Percentiles rank a stretch among this genome's conserved stretches.
Conservation (phyloP, 129 eudicot species). For the Centaurea solstitialis region DNA sequence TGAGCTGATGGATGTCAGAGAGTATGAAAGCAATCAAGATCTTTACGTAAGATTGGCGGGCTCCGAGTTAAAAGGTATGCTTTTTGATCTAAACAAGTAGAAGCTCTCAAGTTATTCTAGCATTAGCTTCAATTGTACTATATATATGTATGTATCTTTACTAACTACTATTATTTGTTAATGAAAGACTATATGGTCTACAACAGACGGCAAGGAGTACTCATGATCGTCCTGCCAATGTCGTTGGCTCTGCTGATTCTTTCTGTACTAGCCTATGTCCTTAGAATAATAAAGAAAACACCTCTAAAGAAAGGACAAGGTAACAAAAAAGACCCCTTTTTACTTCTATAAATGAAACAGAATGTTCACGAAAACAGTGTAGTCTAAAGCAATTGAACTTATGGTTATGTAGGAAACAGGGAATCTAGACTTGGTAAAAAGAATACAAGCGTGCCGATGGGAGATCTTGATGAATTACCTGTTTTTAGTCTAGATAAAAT, state of each 20-base stretch:
- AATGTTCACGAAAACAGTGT: not conserved
- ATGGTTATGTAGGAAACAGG: slow-evolving; percentile 5
- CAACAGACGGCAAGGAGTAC: not conserved
- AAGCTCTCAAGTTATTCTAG: not conserved
- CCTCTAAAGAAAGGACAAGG: slow-evolving; percentile 8
- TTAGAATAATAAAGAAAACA: slow-evolving; percentile 3
- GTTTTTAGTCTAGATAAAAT: not conserved
- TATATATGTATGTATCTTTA: not conserved
- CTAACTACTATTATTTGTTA: not conserved
- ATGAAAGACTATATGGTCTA: not conserved
- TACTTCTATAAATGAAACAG: not conserved
- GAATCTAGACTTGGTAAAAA: not conserved
- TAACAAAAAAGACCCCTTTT: slow-evolving; percentile 1
- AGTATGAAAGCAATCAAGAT: slow-evolving; percentile 8
- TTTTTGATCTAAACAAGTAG: not conserved
- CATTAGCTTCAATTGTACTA: not conserved
- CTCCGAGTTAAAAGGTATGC: slow-evolving; percentile 27
- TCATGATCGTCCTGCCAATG: not conserved
- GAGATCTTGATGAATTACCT: slow-evolving; percentile 2
- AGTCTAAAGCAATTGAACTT: not conserved
- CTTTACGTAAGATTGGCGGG: slow-evolving; percentile 23
- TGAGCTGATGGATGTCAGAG: slow-evolving; percentile 17
- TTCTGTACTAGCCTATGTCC: slow-evolving; percentile 8
- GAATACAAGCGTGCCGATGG: not conserved
- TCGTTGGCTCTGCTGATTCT: not conserved